These are phyloP conservation scores for Calonectria hongkongensis DNA, from an alignment of 2,329 filamentous ascomycete species.

Conservation along the genomic window DNA sequence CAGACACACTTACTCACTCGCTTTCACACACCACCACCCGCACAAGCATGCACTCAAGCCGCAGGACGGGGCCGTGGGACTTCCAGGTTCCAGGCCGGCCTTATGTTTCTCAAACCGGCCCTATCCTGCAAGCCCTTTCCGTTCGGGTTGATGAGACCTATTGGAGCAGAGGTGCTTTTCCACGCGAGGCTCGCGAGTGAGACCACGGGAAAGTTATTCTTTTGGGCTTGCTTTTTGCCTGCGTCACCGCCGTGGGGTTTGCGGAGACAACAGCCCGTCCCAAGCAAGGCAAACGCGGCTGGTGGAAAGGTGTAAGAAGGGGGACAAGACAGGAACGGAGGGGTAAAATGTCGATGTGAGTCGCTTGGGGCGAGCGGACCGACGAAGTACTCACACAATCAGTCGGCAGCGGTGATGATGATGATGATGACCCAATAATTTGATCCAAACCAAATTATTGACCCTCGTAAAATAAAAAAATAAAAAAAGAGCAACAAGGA, in stretches of 20 bases:
- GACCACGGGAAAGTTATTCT: constrained; percentile 46
- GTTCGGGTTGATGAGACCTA: constrained; percentile 37
- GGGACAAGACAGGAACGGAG: constrained; percentile 27
- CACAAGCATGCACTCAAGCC: constrained; percentile 46
- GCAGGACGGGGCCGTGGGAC: constrained; percentile 43
- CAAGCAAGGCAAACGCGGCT: constrained; percentile 33
- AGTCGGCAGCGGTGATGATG: constrained; percentile 17
- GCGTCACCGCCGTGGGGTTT: constrained; percentile 50
- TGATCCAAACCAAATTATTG: constrained; percentile 25
- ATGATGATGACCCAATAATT: neutral
- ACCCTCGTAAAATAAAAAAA: neutral
- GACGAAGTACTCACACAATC: constrained; percentile 31
- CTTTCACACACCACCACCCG: constrained; percentile 30
- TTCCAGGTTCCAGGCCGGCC: constrained; percentile 45
- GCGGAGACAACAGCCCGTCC: constrained; percentile 44
- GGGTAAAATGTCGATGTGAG: constrained; percentile 27
- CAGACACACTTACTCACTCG: constrained; percentile 36
- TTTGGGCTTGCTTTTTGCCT: constrained; percentile 51
- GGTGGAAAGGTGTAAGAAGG: constrained; percentile 17
- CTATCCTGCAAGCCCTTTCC: constrained; percentile 44
- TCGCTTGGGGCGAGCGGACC: constrained; percentile 30
- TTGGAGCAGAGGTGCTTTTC: constrained; percentile 37
- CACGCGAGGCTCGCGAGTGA: constrained; percentile 50
- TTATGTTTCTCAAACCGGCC: constrained; percentile 44
- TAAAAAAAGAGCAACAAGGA: neutral